phyloP scores from a whole-genome alignment of 768 basidiomycete genomes.

The Russula sp. region DNA sequence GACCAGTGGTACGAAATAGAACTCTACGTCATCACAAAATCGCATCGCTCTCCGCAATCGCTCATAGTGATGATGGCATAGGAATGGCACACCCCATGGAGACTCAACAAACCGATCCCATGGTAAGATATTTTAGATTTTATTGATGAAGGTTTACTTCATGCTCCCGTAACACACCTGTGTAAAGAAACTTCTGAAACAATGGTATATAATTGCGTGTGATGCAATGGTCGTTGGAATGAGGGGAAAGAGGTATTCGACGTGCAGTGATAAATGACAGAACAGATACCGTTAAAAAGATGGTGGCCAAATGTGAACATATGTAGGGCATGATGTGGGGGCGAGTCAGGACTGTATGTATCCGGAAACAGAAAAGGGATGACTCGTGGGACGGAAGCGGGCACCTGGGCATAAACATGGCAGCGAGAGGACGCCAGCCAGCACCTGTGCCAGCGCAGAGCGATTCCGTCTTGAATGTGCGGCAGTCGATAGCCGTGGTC shows the following conservation, averaged over 20 bases:
- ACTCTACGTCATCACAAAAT: background rate
- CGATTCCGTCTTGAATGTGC: background rate
- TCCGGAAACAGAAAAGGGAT: background rate
- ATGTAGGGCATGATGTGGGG: background rate
- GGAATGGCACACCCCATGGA: background rate
- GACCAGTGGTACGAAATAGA: background rate
- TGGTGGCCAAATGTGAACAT: background rate
- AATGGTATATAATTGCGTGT: background rate
- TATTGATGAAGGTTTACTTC: background rate
- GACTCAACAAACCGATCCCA: background rate
- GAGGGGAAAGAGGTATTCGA: too few relatives aligned
- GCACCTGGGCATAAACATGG: background rate
- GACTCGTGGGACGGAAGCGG: background rate
- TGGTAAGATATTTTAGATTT: background rate
- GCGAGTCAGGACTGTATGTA: background rate
- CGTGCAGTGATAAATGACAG: background rate
- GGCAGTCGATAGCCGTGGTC: slow-evolving; percentile 17
- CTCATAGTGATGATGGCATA: background rate
- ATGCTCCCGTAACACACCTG: slow-evolving; percentile 5
- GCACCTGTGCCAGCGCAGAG: background rate
- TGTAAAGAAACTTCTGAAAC: background rate
- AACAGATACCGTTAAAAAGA: background rate
- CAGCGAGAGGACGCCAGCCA: background rate
- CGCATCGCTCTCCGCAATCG: background rate
- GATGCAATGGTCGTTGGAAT: background rate